Evolutionary conservation across 2,329 filamentous ascomycete species (phyloP), one percentile per base, ranked within the genome.

Genomic region (Pseudogymnoascus sp.): DNA sequence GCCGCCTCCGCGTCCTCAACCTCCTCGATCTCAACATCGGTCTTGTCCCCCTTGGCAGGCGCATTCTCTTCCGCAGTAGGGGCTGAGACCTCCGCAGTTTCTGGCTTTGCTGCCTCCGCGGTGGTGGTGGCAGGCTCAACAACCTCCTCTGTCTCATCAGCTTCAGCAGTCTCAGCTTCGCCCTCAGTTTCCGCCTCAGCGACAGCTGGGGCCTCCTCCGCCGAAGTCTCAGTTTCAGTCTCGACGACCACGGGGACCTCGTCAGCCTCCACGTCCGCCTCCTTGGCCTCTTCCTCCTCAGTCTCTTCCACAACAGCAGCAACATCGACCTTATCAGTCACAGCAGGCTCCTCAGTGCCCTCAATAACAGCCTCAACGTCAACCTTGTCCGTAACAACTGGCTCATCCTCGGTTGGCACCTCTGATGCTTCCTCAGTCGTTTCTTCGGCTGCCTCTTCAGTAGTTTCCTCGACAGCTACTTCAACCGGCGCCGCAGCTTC

Each of bases 141-240:
- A 6, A 23, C 42, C 1, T 46, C 19, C 11, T 46, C 42, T 1
- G 7, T 13, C 23, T 29, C 44, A 29, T 35, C 40, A 10, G 35
- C 56, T 5, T 61, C 40, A 23, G 56, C 29, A 9, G 33, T 21
- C 50, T 64, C 60, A 19, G 31, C 21, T 13, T 56, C 40, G n/a
- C 42, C 21, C 35, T 63, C 15, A 29, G 6, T 21, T 40, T 19
- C 38, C 1, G 15, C 6, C 38, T 40, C 21, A 9, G n/a, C 42
- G 11, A 11, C 42, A 26, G 7, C 21, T 0, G 42, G 42, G 31
- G 38, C 38, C 38, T 61, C 53, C 38, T 61, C 53, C 26, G 40
- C 33, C 13, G 46, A 35, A n/a, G 68, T 64, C 59, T 68, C 64
- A 40, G 63, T 40, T 46, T 65, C 59, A 66, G 68, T n/a, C 59